A percentile compares a stretch with the other conserved stretches of the same genome.
phyloP scores from a whole-genome alignment of 2,329 filamentous ascomycete species.

The Ophiostoma sp. region DNA sequence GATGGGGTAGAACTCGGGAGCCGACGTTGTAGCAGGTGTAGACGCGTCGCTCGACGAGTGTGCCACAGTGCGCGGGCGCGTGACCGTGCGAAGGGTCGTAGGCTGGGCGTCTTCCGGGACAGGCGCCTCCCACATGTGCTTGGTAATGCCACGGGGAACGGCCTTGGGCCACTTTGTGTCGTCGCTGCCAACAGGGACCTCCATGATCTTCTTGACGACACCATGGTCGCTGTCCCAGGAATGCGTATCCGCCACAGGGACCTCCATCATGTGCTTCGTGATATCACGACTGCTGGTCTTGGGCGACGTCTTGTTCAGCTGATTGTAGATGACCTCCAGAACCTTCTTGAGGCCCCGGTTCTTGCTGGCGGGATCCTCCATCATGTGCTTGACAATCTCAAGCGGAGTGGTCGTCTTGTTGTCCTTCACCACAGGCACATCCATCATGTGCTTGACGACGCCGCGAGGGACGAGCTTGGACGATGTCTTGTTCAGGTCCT shows the following conservation, averaged over 20 bases:
- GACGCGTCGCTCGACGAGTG: neutral
- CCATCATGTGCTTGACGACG: too few relatives aligned
- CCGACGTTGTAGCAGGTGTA: neutral
- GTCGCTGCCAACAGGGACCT: neutral
- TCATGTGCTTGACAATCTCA: constrained; percentile 1
- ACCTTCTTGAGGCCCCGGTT: neutral
- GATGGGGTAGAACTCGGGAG: neutral
- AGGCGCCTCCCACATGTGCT: neutral
- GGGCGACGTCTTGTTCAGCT: neutral
- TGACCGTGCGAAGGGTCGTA: neutral
- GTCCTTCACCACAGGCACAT: neutral
- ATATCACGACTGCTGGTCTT: neutral
- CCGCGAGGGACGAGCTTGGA: neutral
- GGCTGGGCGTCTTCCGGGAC: neutral
- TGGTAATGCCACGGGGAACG: neutral
- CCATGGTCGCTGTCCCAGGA: too few relatives aligned
- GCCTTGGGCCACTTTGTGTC: neutral
- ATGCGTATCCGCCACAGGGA: neutral
- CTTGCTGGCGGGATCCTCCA: neutral
- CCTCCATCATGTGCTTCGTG: neutral
- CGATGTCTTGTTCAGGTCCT: neutral
- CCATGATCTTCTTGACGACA: neutral
- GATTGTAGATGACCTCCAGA: neutral
- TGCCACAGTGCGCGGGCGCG: neutral
- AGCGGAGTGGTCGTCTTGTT: neutral